These are phyloP conservation scores for Pythium sukuiense DNA, from an alignment of 352 stramenopile species.

Conservation along the genomic window DNA sequence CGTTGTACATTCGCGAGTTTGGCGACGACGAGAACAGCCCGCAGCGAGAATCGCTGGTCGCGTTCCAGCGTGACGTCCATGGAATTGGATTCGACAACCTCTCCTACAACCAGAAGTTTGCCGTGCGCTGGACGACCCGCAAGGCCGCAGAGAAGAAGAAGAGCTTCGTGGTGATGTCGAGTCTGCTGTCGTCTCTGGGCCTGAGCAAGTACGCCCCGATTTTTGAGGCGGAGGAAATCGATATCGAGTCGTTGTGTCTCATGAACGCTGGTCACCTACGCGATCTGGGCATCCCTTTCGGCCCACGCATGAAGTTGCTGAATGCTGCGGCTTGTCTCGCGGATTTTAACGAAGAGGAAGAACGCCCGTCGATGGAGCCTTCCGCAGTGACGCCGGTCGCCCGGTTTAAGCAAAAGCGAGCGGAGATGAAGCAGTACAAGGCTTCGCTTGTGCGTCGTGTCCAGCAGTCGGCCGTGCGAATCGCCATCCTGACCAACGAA, in stretches of 20 bases:
- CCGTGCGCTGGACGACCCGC: constrained; percentile 76
- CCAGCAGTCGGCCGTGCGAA: constrained; percentile 83
- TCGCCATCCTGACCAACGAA: constrained; percentile 84
- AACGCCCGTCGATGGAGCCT: constrained; percentile 63
- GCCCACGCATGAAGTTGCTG: constrained; percentile 82
- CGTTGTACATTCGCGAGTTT: constrained; percentile 83
- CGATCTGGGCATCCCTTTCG: constrained; percentile 82
- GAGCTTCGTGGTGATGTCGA: constrained; percentile 86
- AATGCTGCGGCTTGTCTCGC: constrained; percentile 81
- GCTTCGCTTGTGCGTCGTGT: constrained; percentile 82
- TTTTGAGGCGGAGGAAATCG: constrained; percentile 88
- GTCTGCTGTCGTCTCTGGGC: constrained; percentile 69
- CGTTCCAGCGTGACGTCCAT: constrained; percentile 86
- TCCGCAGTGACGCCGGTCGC: constrained; percentile 71
- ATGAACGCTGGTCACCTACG: constrained; percentile 87
- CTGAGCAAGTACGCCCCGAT: constrained; percentile 84
- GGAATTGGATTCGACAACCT: constrained; percentile 85
- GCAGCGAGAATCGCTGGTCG: constrained; percentile 78
- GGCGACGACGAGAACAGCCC: constrained; percentile 78
- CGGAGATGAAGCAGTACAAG: constrained; percentile 86
- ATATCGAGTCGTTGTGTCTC: constrained; percentile 83
- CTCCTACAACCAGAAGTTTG: constrained; percentile 85
- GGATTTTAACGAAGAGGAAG: constrained; percentile 81
- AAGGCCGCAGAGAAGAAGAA: constrained; percentile 89
- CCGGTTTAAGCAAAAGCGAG: constrained; percentile 75